Evolutionary conservation across 2,329 filamentous ascomycete genomes (phyloP), one percentile per base, ranked within the genome.

Genomic region (Aspergillus puulaauensis): DNA sequence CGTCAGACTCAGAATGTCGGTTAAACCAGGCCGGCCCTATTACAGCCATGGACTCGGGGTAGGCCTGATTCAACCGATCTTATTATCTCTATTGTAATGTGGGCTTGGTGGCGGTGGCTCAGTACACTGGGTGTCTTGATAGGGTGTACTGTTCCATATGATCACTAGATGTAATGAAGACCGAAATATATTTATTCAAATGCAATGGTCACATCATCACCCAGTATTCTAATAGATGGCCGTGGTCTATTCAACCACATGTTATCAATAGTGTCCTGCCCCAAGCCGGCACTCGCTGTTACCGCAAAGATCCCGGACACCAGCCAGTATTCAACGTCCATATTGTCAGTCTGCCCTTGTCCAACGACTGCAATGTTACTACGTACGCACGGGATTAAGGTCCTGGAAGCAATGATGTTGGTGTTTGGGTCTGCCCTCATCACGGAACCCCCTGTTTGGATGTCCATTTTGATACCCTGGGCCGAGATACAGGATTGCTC

Each of bases 371-470:
- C 15, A 15, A 17, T 31, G 4, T 27, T 21, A 31, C 21, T 39
- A 33, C 24, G n/a, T 8, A 60, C 21, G 3, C 52, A 43, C 6
- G 58, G 55, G 4, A 58, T 58, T 14, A 58, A 51, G 2, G 44
- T 56, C 33, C 58, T 44, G 8, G 58, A 44, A 0, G 43, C 24
- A 12, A 60, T 55, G 1, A 60, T 19, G 11, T 60, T 60, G 3
- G 58, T 58, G 48, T 60, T 60, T 15, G 58, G 58, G 33, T 60
- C 58, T 1, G 55, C 17, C 19, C 33, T 58, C 2, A 60, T 19
- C 31, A 23, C 23, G 12, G 55, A 54, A 6, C 33, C 15, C n/a
- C 40, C 17, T 23, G 47, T 43, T 9, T n/a, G 2, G 6, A 43
- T 12, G 11, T 23, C 5, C 19, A 3, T 11, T 9, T 43, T 19